A percentile compares a stretch with the other conserved stretches of the same genome.
These are phyloP conservation scores for Debaryomycetaceae sp. DNA, from an alignment of 1,139 yeast species.

Conservation along the genomic window DNA sequence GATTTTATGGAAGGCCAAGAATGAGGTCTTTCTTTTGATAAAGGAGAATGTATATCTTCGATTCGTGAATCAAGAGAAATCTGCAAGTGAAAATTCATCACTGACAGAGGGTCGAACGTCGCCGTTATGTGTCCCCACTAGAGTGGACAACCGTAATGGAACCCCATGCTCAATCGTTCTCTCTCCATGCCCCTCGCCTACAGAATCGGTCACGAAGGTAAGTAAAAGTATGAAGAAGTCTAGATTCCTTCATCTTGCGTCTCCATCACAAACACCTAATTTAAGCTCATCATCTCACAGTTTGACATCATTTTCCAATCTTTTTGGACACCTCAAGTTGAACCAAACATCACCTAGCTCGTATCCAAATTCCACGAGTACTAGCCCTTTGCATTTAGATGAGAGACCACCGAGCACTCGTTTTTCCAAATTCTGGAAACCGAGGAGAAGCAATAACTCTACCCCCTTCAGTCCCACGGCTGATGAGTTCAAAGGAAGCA, in stretches of 20 bases:
- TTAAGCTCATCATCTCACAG: neutral
- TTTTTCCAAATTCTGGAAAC: constrained; percentile 10
- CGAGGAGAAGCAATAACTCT: constrained; percentile 2
- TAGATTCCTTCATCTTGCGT: neutral
- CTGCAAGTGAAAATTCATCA: neutral
- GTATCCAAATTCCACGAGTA: constrained; percentile 2
- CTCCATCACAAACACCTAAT: neutral
- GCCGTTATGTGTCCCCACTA: constrained; percentile 1
- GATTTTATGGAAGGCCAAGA: constrained; percentile 38
- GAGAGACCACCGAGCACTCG: constrained; percentile 3
- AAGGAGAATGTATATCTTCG: constrained; percentile 42
- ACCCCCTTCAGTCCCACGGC: neutral
- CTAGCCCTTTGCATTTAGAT: constrained; percentile 3
- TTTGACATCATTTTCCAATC: constrained; percentile 6
- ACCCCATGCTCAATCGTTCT: neutral
- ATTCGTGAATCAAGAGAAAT: constrained; percentile 10
- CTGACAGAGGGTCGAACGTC: neutral
- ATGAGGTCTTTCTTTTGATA: constrained; percentile 39
- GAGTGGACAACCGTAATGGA: neutral
- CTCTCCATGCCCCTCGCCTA: constrained; percentile 2
- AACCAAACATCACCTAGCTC: constrained; percentile 4
- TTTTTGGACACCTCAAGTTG: constrained; percentile 26
- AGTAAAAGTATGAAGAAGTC: neutral
- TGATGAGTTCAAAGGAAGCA: neutral
- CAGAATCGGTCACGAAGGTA: constrained; percentile 1